Conservation (phyloP, 2,329 filamentous ascomycete species). For the Beauveria caledonica region DNA sequence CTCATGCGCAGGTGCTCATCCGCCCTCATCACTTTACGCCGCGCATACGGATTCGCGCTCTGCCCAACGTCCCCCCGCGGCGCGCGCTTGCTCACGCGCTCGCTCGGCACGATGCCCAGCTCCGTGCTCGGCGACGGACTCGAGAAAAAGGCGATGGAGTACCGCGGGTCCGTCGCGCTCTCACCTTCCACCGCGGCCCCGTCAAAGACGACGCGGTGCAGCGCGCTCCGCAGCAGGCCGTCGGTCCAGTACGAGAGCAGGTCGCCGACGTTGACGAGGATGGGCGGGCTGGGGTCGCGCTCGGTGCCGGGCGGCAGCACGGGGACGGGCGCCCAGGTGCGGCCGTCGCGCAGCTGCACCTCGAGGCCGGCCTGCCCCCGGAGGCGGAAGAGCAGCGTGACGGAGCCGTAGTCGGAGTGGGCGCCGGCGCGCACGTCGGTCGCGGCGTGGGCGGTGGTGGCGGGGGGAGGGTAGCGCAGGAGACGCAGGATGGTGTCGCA, state of each 20-base stretch:
- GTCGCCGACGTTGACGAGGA: conserved; percentile 70
- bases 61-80: conserved; percentile 16
- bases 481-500: conserved; percentile 58
- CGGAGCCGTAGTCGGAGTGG: conserved; percentile 76
- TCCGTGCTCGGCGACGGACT: conserved; percentile 48
- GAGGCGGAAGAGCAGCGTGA: conserved; percentile 76
- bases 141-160: conserved; percentile 62
- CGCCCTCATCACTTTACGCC: conserved; percentile 51
- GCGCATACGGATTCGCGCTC: conserved; percentile 39
- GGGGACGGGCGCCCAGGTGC: conserved; percentile 53
- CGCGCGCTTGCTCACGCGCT: conserved; percentile 39
- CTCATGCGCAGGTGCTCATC: conserved; percentile 56
- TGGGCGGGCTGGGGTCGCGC: conserved; percentile 55
- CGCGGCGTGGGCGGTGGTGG: conserved; percentile 33
- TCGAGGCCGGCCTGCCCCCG: conserved; percentile 80
- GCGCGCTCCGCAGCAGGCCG: conserved; percentile 75
- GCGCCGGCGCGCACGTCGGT: conserved; percentile 78
- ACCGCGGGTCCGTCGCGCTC: conserved; percentile 43
- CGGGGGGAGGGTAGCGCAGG: conserved; percentile 60
- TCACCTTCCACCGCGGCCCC: conserved; percentile 31
- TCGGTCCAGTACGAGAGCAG: conserved; percentile 81
- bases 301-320: conserved; percentile 56
- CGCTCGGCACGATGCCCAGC: conserved; percentile 53
- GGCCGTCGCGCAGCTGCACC: conserved; percentile 52
- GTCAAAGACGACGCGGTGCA: conserved; percentile 78